phyloP scores from a whole-genome alignment of 371 early-diverging fungal species.

The Gilbertella persicaria region DNA sequence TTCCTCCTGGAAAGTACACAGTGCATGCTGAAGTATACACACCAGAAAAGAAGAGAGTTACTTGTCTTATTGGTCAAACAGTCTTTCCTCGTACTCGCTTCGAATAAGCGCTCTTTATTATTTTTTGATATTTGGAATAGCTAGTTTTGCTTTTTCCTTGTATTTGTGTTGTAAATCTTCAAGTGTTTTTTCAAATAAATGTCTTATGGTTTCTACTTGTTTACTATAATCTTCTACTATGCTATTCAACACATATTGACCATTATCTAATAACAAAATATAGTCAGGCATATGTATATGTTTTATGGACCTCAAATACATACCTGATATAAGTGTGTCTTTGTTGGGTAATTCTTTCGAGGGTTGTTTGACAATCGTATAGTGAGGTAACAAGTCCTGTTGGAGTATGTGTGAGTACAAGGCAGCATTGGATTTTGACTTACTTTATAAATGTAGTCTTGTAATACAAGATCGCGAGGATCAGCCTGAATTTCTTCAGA shows the following conservation, averaged over 20 bases:
- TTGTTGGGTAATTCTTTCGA: background rate
- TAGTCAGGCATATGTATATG: background rate
- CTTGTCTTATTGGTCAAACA: conserved; percentile 34
- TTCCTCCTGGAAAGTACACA: conserved; percentile 48
- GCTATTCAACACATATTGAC: background rate
- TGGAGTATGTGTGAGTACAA: background rate
- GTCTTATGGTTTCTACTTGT: background rate
- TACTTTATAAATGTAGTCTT: too few species aligned
- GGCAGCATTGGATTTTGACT: background rate
- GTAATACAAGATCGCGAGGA: background rate
- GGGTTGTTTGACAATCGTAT: background rate
- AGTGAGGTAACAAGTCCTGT: background rate
- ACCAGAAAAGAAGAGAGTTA: conserved; percentile 26
- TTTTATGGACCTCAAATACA: background rate
- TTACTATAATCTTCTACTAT: background rate
- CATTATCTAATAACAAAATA: background rate
- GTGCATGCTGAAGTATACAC: conserved; percentile 35
- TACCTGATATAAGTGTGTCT: background rate
- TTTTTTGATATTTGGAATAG: background rate
- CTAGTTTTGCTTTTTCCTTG: background rate
- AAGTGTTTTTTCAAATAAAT: conserved; percentile 1
- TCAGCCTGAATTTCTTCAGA: background rate
- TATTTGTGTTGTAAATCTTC: background rate
- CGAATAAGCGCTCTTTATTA: background rate
- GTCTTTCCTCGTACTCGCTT: conserved; percentile 20